Base-by-base conservation (phyloP, 768 basidiomycete genomes). In the Lactifluus echinatus region DNA sequence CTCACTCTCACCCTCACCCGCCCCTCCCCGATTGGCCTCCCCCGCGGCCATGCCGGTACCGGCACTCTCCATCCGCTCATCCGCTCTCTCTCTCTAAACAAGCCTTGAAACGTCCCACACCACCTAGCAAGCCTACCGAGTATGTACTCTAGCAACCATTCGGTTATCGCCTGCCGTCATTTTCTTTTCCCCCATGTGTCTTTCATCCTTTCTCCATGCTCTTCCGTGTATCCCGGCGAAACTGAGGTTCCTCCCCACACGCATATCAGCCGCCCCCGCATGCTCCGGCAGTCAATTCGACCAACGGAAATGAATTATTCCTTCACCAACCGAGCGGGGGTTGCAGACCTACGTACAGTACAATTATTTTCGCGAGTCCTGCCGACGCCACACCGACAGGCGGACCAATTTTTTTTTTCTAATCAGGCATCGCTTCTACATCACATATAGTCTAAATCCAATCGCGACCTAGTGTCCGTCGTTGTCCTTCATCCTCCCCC, bases 1-100 rank as follows among this genome's bases (percentile, higher is more conserved):
- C n/a, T n/a, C n/a, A n/a, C 57, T 46, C 53, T 56, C 33, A 36
- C 42, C 43, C 5, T 44, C 23, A 43, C 23, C 55, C 55, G 55
- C 48, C 40, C 12, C 33, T 42, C n/a, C 24, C 40, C 40, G 17
- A 56, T 47, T 48, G 37, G 39, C 39, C 39, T 40, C 56, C 39
- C n/a, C 45, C 39, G 29, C 45, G 31, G 57, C 34, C 43, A 55
- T 34, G 40, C 51, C 44, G 40, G 28, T 39, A 37, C 26, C 29
- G 21, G 57, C 57, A 37, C 40, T 0, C 5, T 4, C 31, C 31
- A 45, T 44, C 53, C 46, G 33, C 45, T 51, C 43, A 45, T 53
- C 57, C 57, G 26, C n/a, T 21, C 36, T 37, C 43, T 46, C 29
- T 19, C 49, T 28, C 58, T 50, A 55, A 34, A 26, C 47, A n/a